These are phyloP conservation scores for Thraustochytrium striatum DNA, from an alignment of 352 stramenopile genomes.

Conservation along the genomic window DNA sequence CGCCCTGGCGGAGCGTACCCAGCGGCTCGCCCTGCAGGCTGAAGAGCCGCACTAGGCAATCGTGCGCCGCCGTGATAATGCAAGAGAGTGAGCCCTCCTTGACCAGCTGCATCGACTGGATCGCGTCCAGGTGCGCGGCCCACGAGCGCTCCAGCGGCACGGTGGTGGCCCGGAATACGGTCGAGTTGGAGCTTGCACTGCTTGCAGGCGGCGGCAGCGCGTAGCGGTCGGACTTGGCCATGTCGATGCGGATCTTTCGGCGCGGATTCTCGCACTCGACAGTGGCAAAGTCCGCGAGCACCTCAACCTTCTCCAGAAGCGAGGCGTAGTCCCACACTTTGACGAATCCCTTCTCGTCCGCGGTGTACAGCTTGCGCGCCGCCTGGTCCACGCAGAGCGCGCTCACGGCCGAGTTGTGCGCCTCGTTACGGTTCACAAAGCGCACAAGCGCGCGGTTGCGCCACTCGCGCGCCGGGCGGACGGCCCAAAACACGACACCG, in stretches of 20 bases:
- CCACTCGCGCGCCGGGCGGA: slow-evolving; percentile 65
- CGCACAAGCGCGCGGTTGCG: slow-evolving; percentile 61
- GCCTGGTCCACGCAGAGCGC: slow-evolving; percentile 49
- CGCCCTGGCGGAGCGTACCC: slow-evolving; percentile 69
- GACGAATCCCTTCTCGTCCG: slow-evolving; percentile 71
- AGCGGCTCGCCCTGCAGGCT: slow-evolving; percentile 64
- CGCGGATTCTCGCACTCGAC: slow-evolving; percentile 69
- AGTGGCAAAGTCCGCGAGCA: slow-evolving; percentile 21
- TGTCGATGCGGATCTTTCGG: slow-evolving; percentile 69
- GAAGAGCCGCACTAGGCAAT: slow-evolving; percentile 72
- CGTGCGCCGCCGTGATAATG: slow-evolving; percentile 69
- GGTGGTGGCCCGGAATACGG: slow-evolving; percentile 57
- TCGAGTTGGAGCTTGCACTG: slow-evolving; percentile 49
- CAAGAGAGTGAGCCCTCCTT: slow-evolving; percentile 60
- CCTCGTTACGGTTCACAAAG: slow-evolving; percentile 46
- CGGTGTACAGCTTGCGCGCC: slow-evolving; percentile 63
- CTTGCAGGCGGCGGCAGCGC: no score
- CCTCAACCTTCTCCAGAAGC: slow-evolving; percentile 58
- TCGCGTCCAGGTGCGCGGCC: slow-evolving; percentile 67
- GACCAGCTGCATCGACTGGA: slow-evolving; percentile 72
- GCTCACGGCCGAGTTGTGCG: slow-evolving; percentile 39
- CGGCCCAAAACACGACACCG: slow-evolving; percentile 71
- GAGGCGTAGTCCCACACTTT: slow-evolving; percentile 68
- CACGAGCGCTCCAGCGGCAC: slow-evolving; percentile 60
- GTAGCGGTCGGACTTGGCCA: slow-evolving; percentile 45